phyloP scores from a whole-genome alignment of 331 rosid genomes.

The Arachis monticola region DNA sequence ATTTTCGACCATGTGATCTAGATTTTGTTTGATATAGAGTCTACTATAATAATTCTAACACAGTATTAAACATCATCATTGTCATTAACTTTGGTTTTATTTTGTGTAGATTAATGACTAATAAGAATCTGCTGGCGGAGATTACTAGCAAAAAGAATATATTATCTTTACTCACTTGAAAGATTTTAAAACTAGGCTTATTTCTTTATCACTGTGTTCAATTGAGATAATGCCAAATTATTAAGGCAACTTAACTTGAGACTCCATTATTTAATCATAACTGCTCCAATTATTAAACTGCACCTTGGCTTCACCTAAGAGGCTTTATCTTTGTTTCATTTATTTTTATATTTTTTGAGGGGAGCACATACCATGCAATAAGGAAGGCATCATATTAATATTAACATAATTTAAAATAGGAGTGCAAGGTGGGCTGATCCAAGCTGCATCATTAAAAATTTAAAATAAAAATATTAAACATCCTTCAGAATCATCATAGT shows the following conservation, averaged over 20 bases:
- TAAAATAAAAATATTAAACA: neutral
- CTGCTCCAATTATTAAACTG: constrained; percentile 17
- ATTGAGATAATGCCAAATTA: constrained; percentile 24
- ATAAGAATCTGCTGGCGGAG: constrained; percentile 15
- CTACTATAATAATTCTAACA: constrained; percentile 10
- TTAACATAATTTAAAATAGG: neutral
- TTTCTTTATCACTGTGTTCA: constrained; percentile 24
- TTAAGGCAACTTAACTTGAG: constrained; percentile 1
- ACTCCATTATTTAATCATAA: constrained; percentile 14
- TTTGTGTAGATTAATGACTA: neutral
- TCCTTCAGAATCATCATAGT: neutral
- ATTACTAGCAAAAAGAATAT: constrained; percentile 16
- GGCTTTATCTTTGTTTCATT: neutral
- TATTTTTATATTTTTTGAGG: neutral
- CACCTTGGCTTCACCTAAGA: neutral
- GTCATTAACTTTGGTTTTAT: constrained; percentile 22
- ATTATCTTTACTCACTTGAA: constrained; percentile 30
- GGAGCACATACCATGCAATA: neutral
- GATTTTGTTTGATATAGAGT: constrained; percentile 4
- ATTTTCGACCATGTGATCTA: constrained; percentile 32
- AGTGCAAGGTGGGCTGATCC: neutral
- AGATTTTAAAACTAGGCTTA: constrained; percentile 18
- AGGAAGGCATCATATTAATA: neutral
- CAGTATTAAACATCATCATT: neutral
- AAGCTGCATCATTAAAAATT: neutral